Evolutionary conservation across 129 eudicot species (phyloP).

Genomic region (Lactuca sativa): DNA sequence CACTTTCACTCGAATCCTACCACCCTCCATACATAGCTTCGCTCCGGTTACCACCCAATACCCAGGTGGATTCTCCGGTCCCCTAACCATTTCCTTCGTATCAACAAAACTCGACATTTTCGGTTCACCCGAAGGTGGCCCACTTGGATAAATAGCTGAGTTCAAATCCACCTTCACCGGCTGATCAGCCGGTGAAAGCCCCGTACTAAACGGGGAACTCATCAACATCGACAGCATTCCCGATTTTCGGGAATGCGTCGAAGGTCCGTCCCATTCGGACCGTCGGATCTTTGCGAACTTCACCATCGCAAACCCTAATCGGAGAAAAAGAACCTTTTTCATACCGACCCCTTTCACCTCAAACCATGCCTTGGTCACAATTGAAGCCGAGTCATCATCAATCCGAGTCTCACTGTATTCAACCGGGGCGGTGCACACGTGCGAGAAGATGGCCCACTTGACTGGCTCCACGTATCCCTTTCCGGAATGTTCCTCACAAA

Average conservation of each 20-base stretch:
- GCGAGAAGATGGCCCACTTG: conserved; percentile 95
- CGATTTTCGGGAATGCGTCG: conserved; percentile 59
- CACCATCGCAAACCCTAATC: conserved; percentile 82
- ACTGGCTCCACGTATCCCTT: conserved; percentile 76
- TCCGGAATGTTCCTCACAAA: conserved; percentile 47
- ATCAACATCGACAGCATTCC: conserved; percentile 81
- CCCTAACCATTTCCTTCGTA: conserved; percentile 86
- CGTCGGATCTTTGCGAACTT: conserved; percentile 71
- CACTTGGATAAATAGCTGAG: conserved; percentile 80
- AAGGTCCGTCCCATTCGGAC: conserved; percentile 89
- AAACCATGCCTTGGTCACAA: conserved; percentile 93
- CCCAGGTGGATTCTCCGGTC: conserved; percentile 94
- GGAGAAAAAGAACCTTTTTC: conserved; percentile 77
- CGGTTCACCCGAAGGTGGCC: conserved; percentile 77
- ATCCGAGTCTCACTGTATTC: conserved; percentile 60
- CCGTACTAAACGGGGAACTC: conserved; percentile 69
- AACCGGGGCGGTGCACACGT: conserved; percentile 83
- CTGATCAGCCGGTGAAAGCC: conserved; percentile 41
- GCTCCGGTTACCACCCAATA: conserved; percentile 98
- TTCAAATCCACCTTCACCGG: conserved; percentile 64
- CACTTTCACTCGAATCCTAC: conserved; percentile 71
- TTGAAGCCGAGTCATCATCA: conserved; percentile 73
- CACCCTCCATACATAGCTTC: conserved; percentile 72
- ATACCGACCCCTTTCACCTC: conserved; percentile 80
- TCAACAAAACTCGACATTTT: conserved; percentile 75